phyloP scores from a whole-genome alignment of 169 alveolate genomes.

The Eimeria tenella region DNA sequence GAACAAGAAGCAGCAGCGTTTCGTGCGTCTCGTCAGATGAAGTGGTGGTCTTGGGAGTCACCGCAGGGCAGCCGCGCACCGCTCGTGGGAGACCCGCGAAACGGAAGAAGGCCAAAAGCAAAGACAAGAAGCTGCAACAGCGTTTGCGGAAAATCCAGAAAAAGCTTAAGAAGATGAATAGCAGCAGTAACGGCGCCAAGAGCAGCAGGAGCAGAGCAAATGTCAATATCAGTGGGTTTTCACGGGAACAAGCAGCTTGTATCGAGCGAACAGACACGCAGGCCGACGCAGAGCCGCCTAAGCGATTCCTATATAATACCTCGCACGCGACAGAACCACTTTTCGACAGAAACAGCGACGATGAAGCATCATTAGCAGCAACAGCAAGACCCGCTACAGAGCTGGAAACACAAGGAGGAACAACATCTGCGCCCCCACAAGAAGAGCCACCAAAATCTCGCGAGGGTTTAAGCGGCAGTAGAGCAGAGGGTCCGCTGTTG shows the following conservation, averaged over 20 bases:
- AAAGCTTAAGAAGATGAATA: constrained; percentile 32
- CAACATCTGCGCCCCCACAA: too few relatives aligned
- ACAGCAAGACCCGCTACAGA: background rate
- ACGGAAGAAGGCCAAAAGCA: constrained; percentile 14
- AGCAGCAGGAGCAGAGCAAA: background rate
- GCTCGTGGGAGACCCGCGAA: background rate
- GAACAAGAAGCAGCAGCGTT: constrained; percentile 21
- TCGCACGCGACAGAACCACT: constrained; percentile 28
- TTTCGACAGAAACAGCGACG: constrained; percentile 13
- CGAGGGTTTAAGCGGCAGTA: too few relatives aligned
- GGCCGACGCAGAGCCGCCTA: background rate
- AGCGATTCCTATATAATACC: background rate
- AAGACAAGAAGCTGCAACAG: constrained; percentile 42
- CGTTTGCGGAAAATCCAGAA: constrained; percentile 28
- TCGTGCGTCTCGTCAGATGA: constrained; percentile 42
- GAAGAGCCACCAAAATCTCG: too few relatives aligned
- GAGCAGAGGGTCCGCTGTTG: too few relatives aligned
- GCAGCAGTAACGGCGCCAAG: constrained; percentile 15
- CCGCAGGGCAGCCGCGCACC: background rate
- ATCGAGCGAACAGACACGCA: background rate
- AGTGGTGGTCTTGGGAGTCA: constrained; percentile 30
- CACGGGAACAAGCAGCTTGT: background rate
- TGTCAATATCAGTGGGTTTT: background rate
- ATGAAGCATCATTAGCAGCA: constrained; percentile 11
- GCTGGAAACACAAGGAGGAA: background rate